Evolutionary conservation across 495 filamentous ascomycete species (phyloP), one percentile per base, ranked within the genome.

Genomic region (Chaetomidium leptoderma): DNA sequence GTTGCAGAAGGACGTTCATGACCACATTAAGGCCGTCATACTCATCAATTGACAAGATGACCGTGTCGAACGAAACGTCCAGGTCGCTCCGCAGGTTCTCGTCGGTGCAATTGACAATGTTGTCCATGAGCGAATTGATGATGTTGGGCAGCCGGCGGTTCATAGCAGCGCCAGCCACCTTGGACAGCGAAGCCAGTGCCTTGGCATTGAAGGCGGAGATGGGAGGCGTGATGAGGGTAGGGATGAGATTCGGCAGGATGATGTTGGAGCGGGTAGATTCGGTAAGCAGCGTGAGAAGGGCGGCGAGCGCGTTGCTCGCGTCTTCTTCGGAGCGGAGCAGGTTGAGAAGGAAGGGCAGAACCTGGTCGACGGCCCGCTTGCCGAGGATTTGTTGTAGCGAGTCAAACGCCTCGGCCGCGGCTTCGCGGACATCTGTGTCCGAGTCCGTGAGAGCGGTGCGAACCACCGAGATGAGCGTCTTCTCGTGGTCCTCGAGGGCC

Each of bases 341-440:
- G 62, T 83, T 91, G 61, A 98, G 83, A 32, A 98, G 86, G 72
- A 91, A 84, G 44, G 95, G 95, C 44, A 98, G 78, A 39, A 98
- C 92, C 69, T 97, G 92, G 67, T 97, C 91, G 29, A 98, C 85
- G 47, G 89, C 90, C 62, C 80, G 87, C 80, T 96, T 97, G 73
- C 93, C 93, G 68, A 97, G 76, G 47, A 95, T 88, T 64, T 90
- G 87, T 69, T 98, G 93, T 61, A 98, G 69, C 26, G 91, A 87
- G 66, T 98, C 93, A 65, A 97, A 98, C 1, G 93, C 93, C 69
- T 98, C 95, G 30, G 93, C 93, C 23, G 93, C 93, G 48, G 95
- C 91, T 70, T 98, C 93, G 69, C 93, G 81, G 23, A 97, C 95
- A 47, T 96, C 90, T 57, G 83, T 82, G 66, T 97, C 85, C 45